Conservation (phyloP, 257 asterid species). For the Solanum piurae region DNA sequence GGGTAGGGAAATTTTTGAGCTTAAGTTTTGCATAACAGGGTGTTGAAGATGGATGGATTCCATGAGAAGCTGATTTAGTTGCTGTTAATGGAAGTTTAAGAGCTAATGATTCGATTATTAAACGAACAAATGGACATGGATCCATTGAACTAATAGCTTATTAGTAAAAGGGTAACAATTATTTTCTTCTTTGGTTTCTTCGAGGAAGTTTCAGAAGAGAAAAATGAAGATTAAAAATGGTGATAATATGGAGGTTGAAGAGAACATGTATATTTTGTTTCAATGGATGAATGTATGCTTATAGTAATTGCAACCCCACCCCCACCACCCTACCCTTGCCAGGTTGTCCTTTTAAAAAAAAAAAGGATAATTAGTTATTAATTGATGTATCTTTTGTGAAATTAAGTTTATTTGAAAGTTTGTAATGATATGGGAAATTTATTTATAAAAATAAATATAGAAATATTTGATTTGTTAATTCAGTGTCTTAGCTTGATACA, state of each 20-base stretch:
- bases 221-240: neutral
- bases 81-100: constrained; percentile 47
- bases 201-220: neutral
- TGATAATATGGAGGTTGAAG: neutral
- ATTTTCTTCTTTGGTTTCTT: neutral
- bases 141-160: constrained; percentile 32
- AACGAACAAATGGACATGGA: constrained; percentile 89
- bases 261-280: neutral
- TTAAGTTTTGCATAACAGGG: constrained; percentile 79
- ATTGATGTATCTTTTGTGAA: too few relatives aligned
- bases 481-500: neutral
- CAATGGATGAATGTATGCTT: neutral
- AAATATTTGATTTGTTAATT: neutral
- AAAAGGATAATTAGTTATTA: neutral
- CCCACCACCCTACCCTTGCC: neutral
- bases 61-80: constrained; percentile 39
- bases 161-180: neutral
- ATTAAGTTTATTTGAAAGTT: neutral
- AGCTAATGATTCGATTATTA: constrained; percentile 61
- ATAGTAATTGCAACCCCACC: neutral
- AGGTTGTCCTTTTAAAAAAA: neutral
- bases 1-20: constrained; percentile 59
- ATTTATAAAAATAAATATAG: too few relatives aligned
- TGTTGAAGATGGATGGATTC: constrained; percentile 64
- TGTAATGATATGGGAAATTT: neutral